These are phyloP conservation scores for Extremus antarcticus DNA, from an alignment of 495 filamentous ascomycete genomes.

Conservation along the genomic window DNA sequence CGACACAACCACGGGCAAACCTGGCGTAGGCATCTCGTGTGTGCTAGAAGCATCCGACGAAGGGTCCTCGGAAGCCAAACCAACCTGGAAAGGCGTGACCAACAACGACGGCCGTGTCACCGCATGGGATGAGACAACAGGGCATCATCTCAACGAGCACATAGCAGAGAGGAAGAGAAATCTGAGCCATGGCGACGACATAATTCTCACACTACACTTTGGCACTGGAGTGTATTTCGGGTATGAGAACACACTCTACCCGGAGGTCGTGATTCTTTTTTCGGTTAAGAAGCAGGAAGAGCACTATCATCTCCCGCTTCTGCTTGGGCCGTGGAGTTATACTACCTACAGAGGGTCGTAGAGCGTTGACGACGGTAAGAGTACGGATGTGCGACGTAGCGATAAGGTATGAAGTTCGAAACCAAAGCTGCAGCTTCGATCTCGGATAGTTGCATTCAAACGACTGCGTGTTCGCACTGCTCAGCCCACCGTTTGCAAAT, in stretches of 20 bases:
- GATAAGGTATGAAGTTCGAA: too few relatives aligned
- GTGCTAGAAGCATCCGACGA: conserved; percentile 39
- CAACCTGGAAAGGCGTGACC: conserved; percentile 55
- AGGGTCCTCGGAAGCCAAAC: conserved; percentile 20
- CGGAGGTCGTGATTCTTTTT: conserved; percentile 82
- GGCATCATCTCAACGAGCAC: conserved; percentile 11
- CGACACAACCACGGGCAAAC: conserved; percentile 54
- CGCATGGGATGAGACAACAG: conserved; percentile 53
- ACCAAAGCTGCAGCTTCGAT: too few relatives aligned
- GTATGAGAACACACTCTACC: conserved; percentile 69
- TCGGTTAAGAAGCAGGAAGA: conserved; percentile 39
- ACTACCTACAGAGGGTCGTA: conserved; percentile 73
- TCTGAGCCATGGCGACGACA: conserved; percentile 32
- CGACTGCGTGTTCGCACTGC: too few relatives aligned
- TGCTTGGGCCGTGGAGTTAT: conserved; percentile 85
- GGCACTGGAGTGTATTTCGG: conserved; percentile 70
- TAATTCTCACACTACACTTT: conserved; percentile 65
- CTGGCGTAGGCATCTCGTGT: conserved; percentile 47
- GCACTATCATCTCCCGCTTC: conserved; percentile 86
- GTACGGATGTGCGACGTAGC: too few relatives aligned
- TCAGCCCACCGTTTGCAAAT: too few relatives aligned
- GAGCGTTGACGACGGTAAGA: too few relatives aligned
- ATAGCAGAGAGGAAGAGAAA: conserved; percentile 31
- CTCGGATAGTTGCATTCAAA: too few relatives aligned
- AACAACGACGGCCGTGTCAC: conserved; percentile 80